Conservation (phyloP, 495 filamentous ascomycete genomes). For the Xylaria sp. region DNA sequence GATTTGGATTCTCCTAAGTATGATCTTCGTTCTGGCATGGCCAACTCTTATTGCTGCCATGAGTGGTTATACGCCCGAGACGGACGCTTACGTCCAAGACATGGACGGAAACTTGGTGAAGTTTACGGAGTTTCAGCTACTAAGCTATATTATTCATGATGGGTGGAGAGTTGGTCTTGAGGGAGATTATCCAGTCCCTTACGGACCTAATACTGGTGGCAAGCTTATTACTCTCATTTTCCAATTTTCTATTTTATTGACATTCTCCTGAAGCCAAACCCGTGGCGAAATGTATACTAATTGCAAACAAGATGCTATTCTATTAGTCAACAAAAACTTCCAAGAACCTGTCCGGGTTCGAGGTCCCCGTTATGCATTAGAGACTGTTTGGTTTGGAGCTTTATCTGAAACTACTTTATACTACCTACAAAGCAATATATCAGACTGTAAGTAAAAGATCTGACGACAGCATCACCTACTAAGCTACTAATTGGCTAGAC, state of each 20-base stretch:
- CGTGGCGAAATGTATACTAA: no score
- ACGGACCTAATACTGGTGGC: not conserved
- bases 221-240: not conserved
- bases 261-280: no score
- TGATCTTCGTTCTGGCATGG: constrained; percentile 37
- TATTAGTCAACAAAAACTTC: no score
- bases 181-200: constrained; percentile 19
- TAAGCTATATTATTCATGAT: constrained; percentile 33
- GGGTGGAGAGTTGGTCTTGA: constrained; percentile 31
- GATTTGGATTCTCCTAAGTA: constrained; percentile 27
- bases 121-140: constrained; percentile 21
- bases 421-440: not conserved
- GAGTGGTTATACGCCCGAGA: constrained; percentile 40
- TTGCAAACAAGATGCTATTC: not conserved
- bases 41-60: constrained; percentile 43
- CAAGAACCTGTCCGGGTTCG: no score
- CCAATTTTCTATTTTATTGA: not conserved
- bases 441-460: constrained; percentile 22
- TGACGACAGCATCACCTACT: not conserved
- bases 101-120: constrained; percentile 26
- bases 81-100: constrained; percentile 31
- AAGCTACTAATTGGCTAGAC: constrained; percentile 14
- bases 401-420: no score
- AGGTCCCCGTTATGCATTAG: no score
- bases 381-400: no score